Base-by-base conservation (phyloP, 768 basidiomycete species). In the Calocybe indica region DNA sequence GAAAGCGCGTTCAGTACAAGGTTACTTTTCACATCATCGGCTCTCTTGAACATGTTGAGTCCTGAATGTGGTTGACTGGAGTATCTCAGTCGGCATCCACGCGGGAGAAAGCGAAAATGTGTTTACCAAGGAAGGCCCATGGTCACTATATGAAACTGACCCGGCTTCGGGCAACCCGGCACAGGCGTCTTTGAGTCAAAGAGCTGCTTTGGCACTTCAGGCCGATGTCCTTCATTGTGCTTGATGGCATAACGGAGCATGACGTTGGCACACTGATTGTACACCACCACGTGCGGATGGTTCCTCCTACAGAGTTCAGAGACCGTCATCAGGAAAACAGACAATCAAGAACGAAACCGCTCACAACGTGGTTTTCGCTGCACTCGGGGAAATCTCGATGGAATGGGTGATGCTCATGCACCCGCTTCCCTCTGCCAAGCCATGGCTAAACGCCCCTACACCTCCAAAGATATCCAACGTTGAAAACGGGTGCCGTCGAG, bases 91-190 rank as follows among this genome's bases (percentile, higher is more conserved):
- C 30, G 10, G 3, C 15, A 22, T 40, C 4, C 12, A n/a, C 41
- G 38, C 6, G 14, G 32, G 22, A 36, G 33, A 42, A 33, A 43
- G 13, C 40, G 31, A 29, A 29, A 13, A 52, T 11, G 34, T n/a
- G 46, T 54, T 35, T 54, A 83, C 88, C 89, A 92, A 33, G 89
- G 89, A 53, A 91, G 86, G 0, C 90, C 89, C 12, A 81, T 75
- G 9, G 77, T 64, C 10, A 91, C 69, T 29, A 81, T 72, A 43
- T 88, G 76, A 45, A 86, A 75, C 3, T 79, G 72, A 5, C 70
- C 76, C 6, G 73, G 74, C 37, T 64, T 64, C 3, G 79, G 78
- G 8, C 74, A 76, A 3, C 57, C 56, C 2, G 78, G 77, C 9
- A 83, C 52, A 1, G 56, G 57, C 1, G 47, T 56, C 7, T 64